Evolutionary conservation across 1,284 basidiomycete species (phyloP), one percentile per base, ranked within the genome.

Genomic region (Trichosporon sp.): DNA sequence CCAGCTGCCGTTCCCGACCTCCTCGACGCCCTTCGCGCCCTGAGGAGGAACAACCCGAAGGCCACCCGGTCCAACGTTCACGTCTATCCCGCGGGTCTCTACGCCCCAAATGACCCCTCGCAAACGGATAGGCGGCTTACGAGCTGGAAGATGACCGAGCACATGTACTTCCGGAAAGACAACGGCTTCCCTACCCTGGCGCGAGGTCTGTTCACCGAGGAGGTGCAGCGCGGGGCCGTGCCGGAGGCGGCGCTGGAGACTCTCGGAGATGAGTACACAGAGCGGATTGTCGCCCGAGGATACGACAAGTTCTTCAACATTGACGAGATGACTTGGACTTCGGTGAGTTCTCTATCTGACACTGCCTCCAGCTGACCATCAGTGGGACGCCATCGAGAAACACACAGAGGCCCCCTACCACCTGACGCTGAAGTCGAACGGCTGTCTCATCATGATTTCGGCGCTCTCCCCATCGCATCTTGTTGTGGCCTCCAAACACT

Each of bases 271-370:
- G 65, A 73, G 2, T 44, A 82, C 42, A 75, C 75, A 32, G 76
- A 80, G 65, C 84, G 92, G 64, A 96, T 99, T 68, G 90, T 96
- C 0, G 91, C 88, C 0, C 85, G 97, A 63, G 96, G 96, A 0
- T 99, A 99, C 78, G 97, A 99, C 86, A 99, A 99, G 84, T 99
- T 99, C 84, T 99, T 99, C 86, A 99, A 98, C 80, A 92, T 97
- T 35, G 92, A 90, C 31, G 96, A 99, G 80, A 92, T 98, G 29
- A 90, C 91, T 1, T 99, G 95, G 94, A 95, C 91, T 0, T 89
- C 89, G 67, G 95, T 96, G 77, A 78, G 91, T 84, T 0, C 12
- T 3, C 42, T 12, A 60, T n/a, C 2, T 29, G 2, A 25, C 13
- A 44, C n/a, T n/a, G n/a, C n/a, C n/a, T n/a, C n/a, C n/a, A 27